Percentiles rank a stretch among this genome's conserved stretches.
Conservation (phyloP, 2,329 filamentous ascomycete genomes). For the Parascedosporium putredinis region DNA sequence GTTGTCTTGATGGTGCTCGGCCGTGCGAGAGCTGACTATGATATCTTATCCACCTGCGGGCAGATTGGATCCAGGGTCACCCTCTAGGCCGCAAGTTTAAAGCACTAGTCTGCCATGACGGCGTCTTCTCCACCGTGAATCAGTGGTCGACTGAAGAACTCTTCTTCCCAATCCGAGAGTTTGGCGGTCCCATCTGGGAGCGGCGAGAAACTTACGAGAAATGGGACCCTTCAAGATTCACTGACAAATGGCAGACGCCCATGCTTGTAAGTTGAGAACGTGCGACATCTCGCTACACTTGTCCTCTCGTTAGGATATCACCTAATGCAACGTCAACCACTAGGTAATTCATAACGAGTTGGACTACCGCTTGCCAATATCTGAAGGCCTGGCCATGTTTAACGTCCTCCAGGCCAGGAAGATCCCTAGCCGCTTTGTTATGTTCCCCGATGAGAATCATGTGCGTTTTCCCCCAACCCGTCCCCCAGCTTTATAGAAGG, state of each 20-base stretch:
- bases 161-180: conserved; percentile 62
- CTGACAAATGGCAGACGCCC: conserved; percentile 71
- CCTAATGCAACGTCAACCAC: conserved; percentile 13
- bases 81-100: conserved; percentile 74
- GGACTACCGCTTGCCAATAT: conserved; percentile 79
- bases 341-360: conserved; percentile 72
- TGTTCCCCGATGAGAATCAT: conserved; percentile 67
- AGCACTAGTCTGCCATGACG: conserved; percentile 80
- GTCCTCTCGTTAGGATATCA: background rate
- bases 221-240: conserved; percentile 57
- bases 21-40: no score
- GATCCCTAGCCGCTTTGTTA: conserved; percentile 67
- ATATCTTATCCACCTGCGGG: no score
- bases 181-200: conserved; percentile 51
- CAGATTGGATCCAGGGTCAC: conserved; percentile 84
- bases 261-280: conserved; percentile 49
- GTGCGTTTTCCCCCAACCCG: conserved; percentile 20
- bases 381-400: conserved; percentile 76
- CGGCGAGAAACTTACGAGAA: conserved; percentile 53
- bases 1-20: no score
- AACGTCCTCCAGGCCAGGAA: conserved; percentile 70
- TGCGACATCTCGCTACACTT: background rate
- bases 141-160: conserved; percentile 57
- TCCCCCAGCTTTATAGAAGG: background rate
- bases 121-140: conserved; percentile 63